Evolutionary conservation across 257 asterid genomes (phyloP).

Genomic region (Fraxinus quadrangulata): DNA sequence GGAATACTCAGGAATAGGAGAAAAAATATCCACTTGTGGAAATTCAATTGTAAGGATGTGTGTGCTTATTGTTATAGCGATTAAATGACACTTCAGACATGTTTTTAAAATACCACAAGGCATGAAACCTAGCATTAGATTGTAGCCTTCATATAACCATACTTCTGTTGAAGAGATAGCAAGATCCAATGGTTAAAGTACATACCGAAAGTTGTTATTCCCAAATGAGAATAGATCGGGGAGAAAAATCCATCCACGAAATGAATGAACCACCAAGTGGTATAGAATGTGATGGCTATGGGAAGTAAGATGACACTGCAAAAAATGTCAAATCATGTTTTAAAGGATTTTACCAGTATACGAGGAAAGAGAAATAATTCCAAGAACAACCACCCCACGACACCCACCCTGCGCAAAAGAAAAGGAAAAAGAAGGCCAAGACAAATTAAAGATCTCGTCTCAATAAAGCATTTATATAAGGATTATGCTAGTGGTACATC

Average conservation of each 20-base stretch:
- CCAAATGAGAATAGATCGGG: conserved; percentile 68
- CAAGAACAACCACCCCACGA: neutral
- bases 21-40: neutral
- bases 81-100: neutral
- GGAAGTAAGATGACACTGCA: conserved; percentile 84
- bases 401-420: neutral
- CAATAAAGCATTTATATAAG: neutral
- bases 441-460: neutral
- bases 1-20: neutral
- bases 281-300: conserved; percentile 74
- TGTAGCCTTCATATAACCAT: neutral
- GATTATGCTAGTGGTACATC: no score
- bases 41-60: neutral
- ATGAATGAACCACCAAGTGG: conserved; percentile 82
- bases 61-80: neutral
- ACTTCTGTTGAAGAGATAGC: neutral
- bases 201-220: conserved; percentile 72
- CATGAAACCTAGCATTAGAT: neutral
- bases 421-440: neutral
- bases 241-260: conserved; percentile 85
- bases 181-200: conserved; percentile 8
- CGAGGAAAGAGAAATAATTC: neutral
- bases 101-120: neutral
- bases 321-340: conserved; percentile 16
- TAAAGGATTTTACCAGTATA: conserved; percentile 1